Evolutionary conservation across 495 filamentous ascomycete genomes (phyloP), one percentile per base, ranked within the genome.

Genomic region (Articulospora tetracladia): DNA sequence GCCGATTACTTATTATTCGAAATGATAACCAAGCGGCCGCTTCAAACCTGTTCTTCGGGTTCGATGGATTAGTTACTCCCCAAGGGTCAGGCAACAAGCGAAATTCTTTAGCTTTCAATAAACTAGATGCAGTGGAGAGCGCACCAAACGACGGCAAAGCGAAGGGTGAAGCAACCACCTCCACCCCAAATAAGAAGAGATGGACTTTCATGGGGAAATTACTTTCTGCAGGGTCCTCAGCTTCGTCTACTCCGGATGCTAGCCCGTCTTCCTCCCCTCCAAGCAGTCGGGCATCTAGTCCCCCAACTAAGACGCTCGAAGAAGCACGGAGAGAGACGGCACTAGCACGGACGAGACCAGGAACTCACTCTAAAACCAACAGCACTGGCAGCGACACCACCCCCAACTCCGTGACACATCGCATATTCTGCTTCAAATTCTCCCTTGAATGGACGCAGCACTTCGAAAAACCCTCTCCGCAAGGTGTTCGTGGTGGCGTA

Each of bases 1-100:
- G 94, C 51, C 81, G 92, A 55, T 88, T 98, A 55, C 81, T 97
- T 55, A 98, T 98, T 66, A 90, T 97, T 54, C 85, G 92, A 56
- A 94, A 89, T 63, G 94, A 98, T 68, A 67, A 68, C 60, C 69
- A 55, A 63, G 56, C 49, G 28, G 59, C 53, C 11, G 48, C 62
- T 19, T 72, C 76, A 6, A 78, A 70, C 61, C 70, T 83, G 22
- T 88, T 88, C 52, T 77, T 87, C 19, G 84, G 86, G 0, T 88
- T 89, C 63, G 86, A 90, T 63, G 79, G 83, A 20, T 74, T 87
- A 24, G 68, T 85, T 17, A 73, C 76, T 0, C 75, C 79, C 54
- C 36, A 72, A 11, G 71, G 64, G 22, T 60, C 71, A 1, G 73
- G 76, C 26, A 73, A 76, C 30, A 73, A 76, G 55, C 70, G 66